Evolutionary conservation across 2,329 filamentous ascomycete genomes (phyloP), one percentile per base, ranked within the genome.

Genomic region (Penicillium sp.): DNA sequence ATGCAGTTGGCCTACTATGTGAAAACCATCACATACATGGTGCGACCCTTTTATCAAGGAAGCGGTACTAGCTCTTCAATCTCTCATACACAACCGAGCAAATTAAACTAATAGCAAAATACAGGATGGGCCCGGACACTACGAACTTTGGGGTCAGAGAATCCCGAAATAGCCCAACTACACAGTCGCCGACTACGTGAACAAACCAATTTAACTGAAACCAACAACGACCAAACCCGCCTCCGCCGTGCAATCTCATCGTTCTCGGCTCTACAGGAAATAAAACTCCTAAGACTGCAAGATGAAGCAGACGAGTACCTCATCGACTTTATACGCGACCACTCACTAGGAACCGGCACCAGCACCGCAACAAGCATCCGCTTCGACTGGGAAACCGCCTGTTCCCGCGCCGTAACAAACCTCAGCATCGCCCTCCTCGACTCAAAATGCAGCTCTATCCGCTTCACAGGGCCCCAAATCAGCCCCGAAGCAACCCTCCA

Each of bases 391-490:
- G 81, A 82, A 43, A 78, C 80, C 15, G 86, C 87, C 19, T 89
- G 85, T 65, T 80, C 82, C 12, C 84, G 86, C 66, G 85, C 83
- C 33, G 80, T 85, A 6, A 82, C 79, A 59, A 87, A 82, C 2
- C 78, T 89, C 25, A 81, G 82, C 8, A 73, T 79, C 21, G 85
- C 86, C 3, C 74, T 88, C 3, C 71, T 86, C 43, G 77, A 80
- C 33, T 83, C 84, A 0, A 75, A 78, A 56, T 85, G 84, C 35
- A 79, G 81, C 23, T 82, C 82, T 55, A 82, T 83, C 43, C 80
- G 84, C 31, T 88, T 89, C 66, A 83, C 83, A 10, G 83, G 82
- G 6, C 85, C 85, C 1, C 85, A 86, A 73, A 80, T 89, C 58
- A 86, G 84, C 62, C 83, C 85, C 0, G 80, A 83, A 60, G 83